Base-by-base conservation (phyloP, 805 yeast genomes). In the Pichia sporocuriosa region DNA sequence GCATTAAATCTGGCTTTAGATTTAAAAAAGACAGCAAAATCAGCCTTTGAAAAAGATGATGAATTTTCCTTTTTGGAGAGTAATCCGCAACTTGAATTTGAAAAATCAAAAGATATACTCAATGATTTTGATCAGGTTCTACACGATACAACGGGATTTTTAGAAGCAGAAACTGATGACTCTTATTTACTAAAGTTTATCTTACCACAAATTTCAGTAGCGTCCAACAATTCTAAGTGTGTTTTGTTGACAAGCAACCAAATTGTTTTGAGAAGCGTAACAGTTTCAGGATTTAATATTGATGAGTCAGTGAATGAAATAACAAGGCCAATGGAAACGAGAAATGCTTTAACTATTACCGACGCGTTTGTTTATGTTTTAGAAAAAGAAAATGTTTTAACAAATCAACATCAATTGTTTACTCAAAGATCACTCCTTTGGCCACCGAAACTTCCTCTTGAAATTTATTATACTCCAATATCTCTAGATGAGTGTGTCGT, bases 141-240 rank as follows among this genome's bases (percentile, higher is more conserved):
- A 22, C 63, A 72, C 43, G 60, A 63, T 29, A 45, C 50, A 0
- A 42, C 37, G 4, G 52, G 25, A 48, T 35, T 53, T 20, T 45
- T 32, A 2, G 47, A 44, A 22, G 56, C 57, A 8, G 41, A 39
- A 20, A 44, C 54, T 10, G 62, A 58, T 31, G 65, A 62, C 43
- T 45, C 53, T 4, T 58, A 79, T 54, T 63, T 81, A 47, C 67
- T 89, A 35, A 81, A 84, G 46, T 70, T 89, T 35, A 69, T 86
- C 12, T 75, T 86, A 15, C 97, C 97, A 0, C 97, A 90, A 58
- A 72, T 90, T 32, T 93, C 88, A 54, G 40, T 59, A 17, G 70
- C 69, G 12, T 59, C 61, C 16, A 74, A 70, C 36, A 67, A 66
- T 1, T 61, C 70, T 12, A 63, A 75, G 1, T 73, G 79, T 43